These are phyloP conservation scores for Ambrosia hybrid DNA, from an alignment of 140 eudicot species.

Conservation along the genomic window DNA sequence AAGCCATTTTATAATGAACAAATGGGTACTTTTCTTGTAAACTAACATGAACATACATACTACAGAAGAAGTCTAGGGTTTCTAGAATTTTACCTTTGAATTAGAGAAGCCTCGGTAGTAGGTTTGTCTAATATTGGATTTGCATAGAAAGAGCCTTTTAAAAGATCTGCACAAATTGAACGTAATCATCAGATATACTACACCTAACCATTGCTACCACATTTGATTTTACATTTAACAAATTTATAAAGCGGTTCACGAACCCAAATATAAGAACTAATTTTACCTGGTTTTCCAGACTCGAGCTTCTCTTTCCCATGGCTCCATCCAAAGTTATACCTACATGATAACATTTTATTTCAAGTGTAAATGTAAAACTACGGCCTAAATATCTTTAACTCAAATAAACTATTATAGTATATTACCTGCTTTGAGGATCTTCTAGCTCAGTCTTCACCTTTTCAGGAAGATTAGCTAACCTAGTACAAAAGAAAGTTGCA, in stretches of 20 bases:
- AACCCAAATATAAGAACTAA: background rate
- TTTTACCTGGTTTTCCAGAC: conserved; percentile 85
- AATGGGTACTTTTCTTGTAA: conserved; percentile 8
- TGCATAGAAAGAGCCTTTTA: conserved; percentile 96
- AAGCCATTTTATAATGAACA: conserved; percentile 1
- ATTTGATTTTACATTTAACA: background rate
- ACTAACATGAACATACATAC: background rate
- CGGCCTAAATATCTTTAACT: background rate
- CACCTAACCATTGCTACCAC: conserved; percentile 7
- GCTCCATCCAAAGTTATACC: conserved; percentile 99
- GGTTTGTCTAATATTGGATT: conserved; percentile 83
- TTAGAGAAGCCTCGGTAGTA: conserved; percentile 53
- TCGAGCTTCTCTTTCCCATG: conserved; percentile 98
- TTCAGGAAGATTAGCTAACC: conserved; percentile 87
- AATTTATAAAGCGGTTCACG: background rate
- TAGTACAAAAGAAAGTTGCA: conserved; percentile 23
- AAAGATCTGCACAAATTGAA: conserved; percentile 48
- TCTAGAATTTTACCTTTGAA: conserved; percentile 47
- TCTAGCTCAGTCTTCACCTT: conserved; percentile 72
- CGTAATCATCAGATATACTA: conserved; percentile 12
- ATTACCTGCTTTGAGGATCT: conserved; percentile 84
- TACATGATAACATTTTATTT: conserved; percentile 18
- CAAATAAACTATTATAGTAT: background rate
- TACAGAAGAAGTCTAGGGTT: background rate
- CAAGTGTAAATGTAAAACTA: background rate